A percentile compares a stretch with the other conserved stretches of the same genome.
These are phyloP conservation scores for Boletus insuetus DNA, from an alignment of 768 basidiomycete genomes.

Conservation along the genomic window DNA sequence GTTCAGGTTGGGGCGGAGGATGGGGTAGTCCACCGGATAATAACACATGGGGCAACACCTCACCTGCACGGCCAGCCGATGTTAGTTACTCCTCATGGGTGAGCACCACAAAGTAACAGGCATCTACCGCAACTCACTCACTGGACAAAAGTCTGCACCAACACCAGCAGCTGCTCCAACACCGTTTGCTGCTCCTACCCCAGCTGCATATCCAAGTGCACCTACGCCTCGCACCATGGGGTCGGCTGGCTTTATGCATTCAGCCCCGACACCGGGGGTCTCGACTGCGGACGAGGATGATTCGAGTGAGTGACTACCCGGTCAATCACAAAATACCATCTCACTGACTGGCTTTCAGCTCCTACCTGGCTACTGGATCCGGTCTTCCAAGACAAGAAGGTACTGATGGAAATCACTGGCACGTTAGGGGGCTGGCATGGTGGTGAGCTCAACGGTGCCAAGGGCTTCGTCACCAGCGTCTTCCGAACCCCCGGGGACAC, in stretches of 20 bases:
- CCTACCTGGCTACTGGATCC: conserved; percentile 29
- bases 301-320: conserved; percentile 18
- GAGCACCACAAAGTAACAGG: conserved; percentile 24
- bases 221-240: conserved; percentile 32
- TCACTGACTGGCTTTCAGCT: conserved; percentile 21
- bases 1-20: conserved; percentile 39
- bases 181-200: conserved; percentile 34
- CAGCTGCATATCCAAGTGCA: conserved; percentile 30
- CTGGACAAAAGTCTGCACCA: conserved; percentile 31
- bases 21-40: conserved; percentile 25
- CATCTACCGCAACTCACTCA: conserved; percentile 12
- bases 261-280: conserved; percentile 33
- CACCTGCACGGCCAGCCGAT: conserved; percentile 33
- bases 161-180: conserved; percentile 41
- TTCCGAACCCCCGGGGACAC: conserved; percentile 29
- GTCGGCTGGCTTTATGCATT: conserved; percentile 19
- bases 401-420: conserved; percentile 28
- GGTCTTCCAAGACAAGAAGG: conserved; percentile 26
- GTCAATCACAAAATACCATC: conserved; percentile 7
- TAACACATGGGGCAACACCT: conserved; percentile 28
- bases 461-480: conserved; percentile 28
- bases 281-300: conserved; percentile 29
- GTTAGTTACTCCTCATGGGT: conserved; percentile 32
- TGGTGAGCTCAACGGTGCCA: conserved; percentile 28
- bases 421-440: conserved; percentile 26